These are phyloP conservation scores for Penicillium expansum DNA, from an alignment of 2,329 filamentous ascomycete species.

Conservation along the genomic window DNA sequence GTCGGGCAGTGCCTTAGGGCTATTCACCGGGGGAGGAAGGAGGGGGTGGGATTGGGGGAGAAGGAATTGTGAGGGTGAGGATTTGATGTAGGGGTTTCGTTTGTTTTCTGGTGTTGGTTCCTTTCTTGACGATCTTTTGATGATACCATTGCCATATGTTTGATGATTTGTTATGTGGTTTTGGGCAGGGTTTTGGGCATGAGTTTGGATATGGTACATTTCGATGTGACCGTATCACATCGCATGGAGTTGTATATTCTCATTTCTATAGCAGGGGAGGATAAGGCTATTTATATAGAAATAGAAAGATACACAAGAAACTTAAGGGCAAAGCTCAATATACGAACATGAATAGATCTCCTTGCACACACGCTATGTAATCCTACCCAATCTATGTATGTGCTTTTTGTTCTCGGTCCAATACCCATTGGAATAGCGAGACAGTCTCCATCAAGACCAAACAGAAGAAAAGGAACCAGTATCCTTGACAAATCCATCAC, in stretches of 20 bases:
- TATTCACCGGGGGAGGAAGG: conserved; percentile 63
- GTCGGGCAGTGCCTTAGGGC: conserved; percentile 72
- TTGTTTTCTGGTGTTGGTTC: conserved; percentile 3
- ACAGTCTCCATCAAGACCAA: conserved; percentile 1
- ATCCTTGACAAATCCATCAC: neutral
- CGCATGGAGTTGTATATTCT: neutral
- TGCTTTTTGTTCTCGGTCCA: conserved; percentile 8
- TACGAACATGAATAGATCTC: conserved; percentile 3
- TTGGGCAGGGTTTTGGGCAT: neutral
- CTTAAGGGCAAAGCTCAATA: neutral
- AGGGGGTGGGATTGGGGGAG: conserved; percentile 67
- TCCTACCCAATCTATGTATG: conserved; percentile 19
- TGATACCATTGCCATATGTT: conserved; percentile 19
- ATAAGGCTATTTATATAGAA: neutral
- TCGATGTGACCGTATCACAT: neutral
- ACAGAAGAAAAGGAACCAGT: conserved; percentile 8
- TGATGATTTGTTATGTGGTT: conserved; percentile 4
- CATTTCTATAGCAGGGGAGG: neutral
- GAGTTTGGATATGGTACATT: neutral
- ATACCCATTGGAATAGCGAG: conserved; percentile 4
- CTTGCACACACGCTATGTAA: conserved; percentile 17
- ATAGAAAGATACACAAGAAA: neutral
- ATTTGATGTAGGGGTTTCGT: neutral
- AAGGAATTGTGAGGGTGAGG: neutral
- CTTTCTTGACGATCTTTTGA: conserved; percentile 7